Evolutionary conservation across 805 yeast genomes (phyloP).

Genomic region (Wickerhamiella parazyma): DNA sequence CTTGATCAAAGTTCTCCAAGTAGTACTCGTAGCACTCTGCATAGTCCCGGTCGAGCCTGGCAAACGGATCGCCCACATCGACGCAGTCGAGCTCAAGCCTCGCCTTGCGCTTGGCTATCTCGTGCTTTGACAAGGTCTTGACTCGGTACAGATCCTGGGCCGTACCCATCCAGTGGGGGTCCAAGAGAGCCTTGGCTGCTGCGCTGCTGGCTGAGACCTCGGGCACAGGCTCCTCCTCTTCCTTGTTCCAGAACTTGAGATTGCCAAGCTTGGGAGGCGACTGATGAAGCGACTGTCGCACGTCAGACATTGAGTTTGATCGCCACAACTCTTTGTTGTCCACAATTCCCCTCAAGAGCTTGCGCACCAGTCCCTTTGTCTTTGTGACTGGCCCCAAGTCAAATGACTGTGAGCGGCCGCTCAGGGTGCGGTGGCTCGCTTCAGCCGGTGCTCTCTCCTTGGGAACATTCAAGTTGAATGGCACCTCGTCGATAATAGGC

Average conservation of each 20-base stretch:
- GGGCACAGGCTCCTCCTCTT: not conserved
- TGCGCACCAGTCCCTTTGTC: conserved; percentile 10
- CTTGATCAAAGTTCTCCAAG: conserved; percentile 19
- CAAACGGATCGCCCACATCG: conserved; percentile 14
- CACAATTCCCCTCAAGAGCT: conserved; percentile 5
- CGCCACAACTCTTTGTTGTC: conserved; percentile 1
- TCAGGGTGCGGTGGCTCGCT: conserved; percentile 1
- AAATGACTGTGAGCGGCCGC: conserved; percentile 9
- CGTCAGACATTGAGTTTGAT: not conserved
- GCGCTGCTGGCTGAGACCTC: conserved; percentile 6
- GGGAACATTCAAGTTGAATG: conserved; percentile 16
- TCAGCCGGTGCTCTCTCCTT: conserved; percentile 6
- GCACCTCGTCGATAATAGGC: conserved; percentile 18
- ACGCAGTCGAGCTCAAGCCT: conserved; percentile 27
- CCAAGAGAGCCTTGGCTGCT: conserved; percentile 7
- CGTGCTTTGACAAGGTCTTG: conserved; percentile 51
- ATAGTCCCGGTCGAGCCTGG: conserved; percentile 8
- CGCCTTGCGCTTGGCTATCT: conserved; percentile 55
- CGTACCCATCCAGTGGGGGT: conserved; percentile 36
- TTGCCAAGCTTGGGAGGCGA: not conserved
- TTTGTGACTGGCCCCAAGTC: conserved; percentile 8
- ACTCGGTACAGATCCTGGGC: conserved; percentile 57
- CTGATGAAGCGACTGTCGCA: not conserved
- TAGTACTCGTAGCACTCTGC: conserved; percentile 18
- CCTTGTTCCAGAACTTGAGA: conserved; percentile 6